phyloP scores from a whole-genome alignment of 2,329 filamentous ascomycete species.

The Elsinoe arachidis region DNA sequence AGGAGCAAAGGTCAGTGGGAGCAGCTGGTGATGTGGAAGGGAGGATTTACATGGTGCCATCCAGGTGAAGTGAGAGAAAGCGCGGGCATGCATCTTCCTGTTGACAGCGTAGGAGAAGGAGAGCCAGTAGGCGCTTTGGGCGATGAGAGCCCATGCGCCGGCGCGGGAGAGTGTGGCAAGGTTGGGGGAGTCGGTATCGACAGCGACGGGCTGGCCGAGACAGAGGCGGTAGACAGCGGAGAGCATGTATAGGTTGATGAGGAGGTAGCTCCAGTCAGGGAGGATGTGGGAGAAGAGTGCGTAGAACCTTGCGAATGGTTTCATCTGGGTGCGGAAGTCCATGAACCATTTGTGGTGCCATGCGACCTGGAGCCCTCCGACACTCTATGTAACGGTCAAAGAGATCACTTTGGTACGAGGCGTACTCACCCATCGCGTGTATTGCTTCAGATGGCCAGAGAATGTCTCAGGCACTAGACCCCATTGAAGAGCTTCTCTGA shows the following conservation, averaged over 20 bases:
- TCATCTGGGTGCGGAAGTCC: not conserved
- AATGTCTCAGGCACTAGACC: constrained; percentile 52
- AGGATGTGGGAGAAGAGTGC: not conserved
- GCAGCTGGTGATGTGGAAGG: not conserved
- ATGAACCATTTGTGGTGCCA: constrained; percentile 40
- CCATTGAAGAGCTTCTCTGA: constrained; percentile 52
- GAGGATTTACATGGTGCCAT: constrained; percentile 46
- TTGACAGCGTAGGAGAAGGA: constrained; percentile 48
- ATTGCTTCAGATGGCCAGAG: constrained; percentile 48
- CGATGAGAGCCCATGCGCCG: constrained; percentile 50
- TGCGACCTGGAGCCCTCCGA: constrained; percentile 50
- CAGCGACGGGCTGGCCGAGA: no score
- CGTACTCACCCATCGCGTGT: constrained; percentile 41
- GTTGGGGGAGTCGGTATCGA: constrained; percentile 38
- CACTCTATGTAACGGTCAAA: constrained; percentile 17
- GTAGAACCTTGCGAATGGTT: not conserved
- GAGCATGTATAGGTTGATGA: not conserved
- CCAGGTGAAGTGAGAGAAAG: no score
- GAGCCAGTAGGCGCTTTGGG: constrained; percentile 52
- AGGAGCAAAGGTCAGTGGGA: not conserved
- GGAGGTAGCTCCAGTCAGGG: not conserved
- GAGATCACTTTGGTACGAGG: not conserved
- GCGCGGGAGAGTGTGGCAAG: constrained; percentile 51
- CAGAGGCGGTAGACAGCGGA: no score
- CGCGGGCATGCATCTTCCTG: no score